Base-by-base conservation (phyloP, 179 eudicot genomes). In the Pouteria campechiana region DNA sequence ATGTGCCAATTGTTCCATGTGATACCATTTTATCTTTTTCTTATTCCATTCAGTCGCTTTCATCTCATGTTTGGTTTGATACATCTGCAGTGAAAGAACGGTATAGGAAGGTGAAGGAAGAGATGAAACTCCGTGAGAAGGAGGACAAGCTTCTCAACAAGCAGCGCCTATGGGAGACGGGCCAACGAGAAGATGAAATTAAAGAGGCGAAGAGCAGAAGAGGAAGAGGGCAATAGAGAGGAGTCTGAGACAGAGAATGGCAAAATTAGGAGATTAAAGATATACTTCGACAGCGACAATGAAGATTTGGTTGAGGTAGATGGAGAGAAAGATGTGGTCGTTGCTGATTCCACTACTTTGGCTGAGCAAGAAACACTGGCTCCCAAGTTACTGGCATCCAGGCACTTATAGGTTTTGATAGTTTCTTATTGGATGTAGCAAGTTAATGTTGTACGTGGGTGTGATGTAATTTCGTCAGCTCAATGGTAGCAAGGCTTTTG, bases 311-410 rank as follows among this genome's bases (percentile, higher is more conserved):
- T 34, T 25, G 67, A 54, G 49, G 64, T 41, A 20, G 61, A 35
- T 46, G 37, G 33, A 34, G 54, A 23, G n/a, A 46, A 48, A 24
- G 66, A 38, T 20, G 61, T 27, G 19, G 31, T 64, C 25, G 43
- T 50, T 15, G 48, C 69, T 0, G 68, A 65, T 32, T 34, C 54
- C 7, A 50, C 74, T 16, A 70, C 89, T 46, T 35, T 86, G 60
- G 80, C 71, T 9, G 85, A 78, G 50, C 96, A 86, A 63, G 96
- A 86, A 47, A 82, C 69, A 39, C 61, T 86, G 59, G 96, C 96
- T 42, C 93, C 82, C 13, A 82, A 73, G 60, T 53, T 86, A 61
- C 66, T 86, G 44, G 55, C 76, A 47, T 73, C 96, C 35, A 73
- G 78, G 82, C 72, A 82, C 52, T 61, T 53, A 0, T 73, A 51